Conservation (phyloP, 345 rosid genomes). For the Brassica rapa region DNA sequence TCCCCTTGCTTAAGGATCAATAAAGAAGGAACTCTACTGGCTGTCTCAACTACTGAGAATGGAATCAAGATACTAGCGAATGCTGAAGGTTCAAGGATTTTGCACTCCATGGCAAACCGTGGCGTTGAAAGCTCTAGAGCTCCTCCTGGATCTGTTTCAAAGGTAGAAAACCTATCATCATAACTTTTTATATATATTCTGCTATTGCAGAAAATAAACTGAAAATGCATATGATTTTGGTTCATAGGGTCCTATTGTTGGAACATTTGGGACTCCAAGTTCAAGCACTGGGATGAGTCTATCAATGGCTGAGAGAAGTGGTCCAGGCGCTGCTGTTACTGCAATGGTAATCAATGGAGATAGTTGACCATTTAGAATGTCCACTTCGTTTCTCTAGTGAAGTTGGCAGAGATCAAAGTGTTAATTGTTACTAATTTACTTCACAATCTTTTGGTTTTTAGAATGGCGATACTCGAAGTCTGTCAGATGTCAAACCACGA, state of each 20-base stretch:
- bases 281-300: constrained; percentile 45
- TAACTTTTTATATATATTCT: background rate
- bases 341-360: constrained; percentile 45
- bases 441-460: constrained; percentile 37
- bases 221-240: constrained; percentile 19
- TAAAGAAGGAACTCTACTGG: constrained; percentile 65
- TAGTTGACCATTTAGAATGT: background rate
- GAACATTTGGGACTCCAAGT: constrained; percentile 46
- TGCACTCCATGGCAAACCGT: constrained; percentile 52
- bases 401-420: constrained; percentile 19
- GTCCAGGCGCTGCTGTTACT: constrained; percentile 47
- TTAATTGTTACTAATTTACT: background rate
- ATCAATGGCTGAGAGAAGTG: constrained; percentile 45
- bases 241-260: constrained; percentile 40
- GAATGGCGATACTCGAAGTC: constrained; percentile 56
- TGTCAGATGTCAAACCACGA: constrained; percentile 61
- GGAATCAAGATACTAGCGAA: constrained; percentile 65
- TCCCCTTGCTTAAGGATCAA: constrained; percentile 69
- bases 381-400: constrained; percentile 6
- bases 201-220: background rate
- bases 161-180: constrained; percentile 42
- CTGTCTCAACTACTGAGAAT: constrained; percentile 69
- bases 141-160: constrained; percentile 44
- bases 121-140: constrained; percentile 54
- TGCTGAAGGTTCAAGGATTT: constrained; percentile 59